Conservation (phyloP, 345 rosid genomes). For the Moricandia moricandioides region DNA sequence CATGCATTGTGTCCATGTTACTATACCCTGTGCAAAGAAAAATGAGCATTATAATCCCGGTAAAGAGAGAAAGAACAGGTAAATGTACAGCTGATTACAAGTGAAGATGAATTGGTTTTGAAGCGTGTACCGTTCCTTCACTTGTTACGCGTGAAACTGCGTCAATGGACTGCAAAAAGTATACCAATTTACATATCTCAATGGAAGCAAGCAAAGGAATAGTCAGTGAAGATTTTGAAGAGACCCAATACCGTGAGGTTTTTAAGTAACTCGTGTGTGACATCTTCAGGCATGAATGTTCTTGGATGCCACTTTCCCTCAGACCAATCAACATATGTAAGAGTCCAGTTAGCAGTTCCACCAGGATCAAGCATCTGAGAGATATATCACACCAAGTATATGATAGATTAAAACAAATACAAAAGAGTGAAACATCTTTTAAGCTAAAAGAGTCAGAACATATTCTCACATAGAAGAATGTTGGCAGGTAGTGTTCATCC, state of each 20-base stretch:
- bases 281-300: constrained; percentile 63
- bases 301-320: constrained; percentile 98
- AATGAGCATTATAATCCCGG: background rate
- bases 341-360: constrained; percentile 92
- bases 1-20: constrained; percentile 51
- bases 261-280: constrained; percentile 57
- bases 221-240: background rate
- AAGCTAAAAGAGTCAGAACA: background rate
- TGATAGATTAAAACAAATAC: constrained; percentile 4
- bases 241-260: constrained; percentile 61
- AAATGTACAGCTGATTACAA: background rate
- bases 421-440: background rate
- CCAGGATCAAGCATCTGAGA: constrained; percentile 84
- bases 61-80: background rate
- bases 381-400: constrained; percentile 9
- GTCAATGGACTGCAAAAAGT: constrained; percentile 67
- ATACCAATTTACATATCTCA: background rate
- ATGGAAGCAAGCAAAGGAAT: background rate
- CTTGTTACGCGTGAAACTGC: constrained; percentile 71
- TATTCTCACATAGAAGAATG: constrained; percentile 76
- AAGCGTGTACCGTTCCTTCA: constrained; percentile 49
- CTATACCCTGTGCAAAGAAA: constrained; percentile 51
- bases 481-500: constrained; percentile 97
- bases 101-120: background rate
- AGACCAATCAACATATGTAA: constrained; percentile 98